These are phyloP conservation scores for Vigna radiata DNA, from an alignment of 306 rosid genomes.

Conservation along the genomic window DNA sequence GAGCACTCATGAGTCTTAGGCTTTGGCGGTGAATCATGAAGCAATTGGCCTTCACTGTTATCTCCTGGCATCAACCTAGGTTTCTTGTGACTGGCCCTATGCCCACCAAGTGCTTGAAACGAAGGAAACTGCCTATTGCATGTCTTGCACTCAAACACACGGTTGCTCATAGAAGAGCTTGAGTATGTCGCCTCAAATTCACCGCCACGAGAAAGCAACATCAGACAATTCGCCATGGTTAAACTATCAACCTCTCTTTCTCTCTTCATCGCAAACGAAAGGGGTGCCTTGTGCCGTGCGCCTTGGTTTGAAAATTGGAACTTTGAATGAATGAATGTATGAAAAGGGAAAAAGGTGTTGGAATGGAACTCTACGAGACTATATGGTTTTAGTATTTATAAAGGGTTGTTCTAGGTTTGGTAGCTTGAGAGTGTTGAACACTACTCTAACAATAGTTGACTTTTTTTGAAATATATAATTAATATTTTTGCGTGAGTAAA, in stretches of 20 bases:
- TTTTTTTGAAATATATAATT: background rate
- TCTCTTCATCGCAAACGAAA: slow-evolving; percentile 71
- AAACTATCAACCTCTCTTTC: slow-evolving; percentile 67
- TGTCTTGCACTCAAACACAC: slow-evolving; percentile 94
- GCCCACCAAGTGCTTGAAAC: slow-evolving; percentile 97
- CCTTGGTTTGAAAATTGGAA: background rate
- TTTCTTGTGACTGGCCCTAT: slow-evolving; percentile 95
- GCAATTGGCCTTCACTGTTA: slow-evolving; percentile 44
- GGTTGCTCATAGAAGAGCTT: slow-evolving; percentile 23
- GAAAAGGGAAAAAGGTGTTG: slow-evolving; percentile 6
- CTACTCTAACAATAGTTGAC: slow-evolving; percentile 50
- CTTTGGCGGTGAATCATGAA: slow-evolving; percentile 58
- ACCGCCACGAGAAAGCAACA: slow-evolving; percentile 74
- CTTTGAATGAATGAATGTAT: background rate
- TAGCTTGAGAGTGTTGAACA: slow-evolving; percentile 47
- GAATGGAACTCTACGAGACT: slow-evolving; percentile 49
- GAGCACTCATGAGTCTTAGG: slow-evolving; percentile 92
- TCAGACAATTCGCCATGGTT: slow-evolving; percentile 88
- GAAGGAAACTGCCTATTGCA: slow-evolving; percentile 86
- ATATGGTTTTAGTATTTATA: slow-evolving; percentile 52
- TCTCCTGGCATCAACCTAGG: slow-evolving; percentile 56
- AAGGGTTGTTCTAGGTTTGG: slow-evolving; percentile 9
- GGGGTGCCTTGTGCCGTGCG: background rate
- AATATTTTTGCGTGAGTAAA: background rate
- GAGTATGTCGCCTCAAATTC: slow-evolving; percentile 39